Evolutionary conservation across 2,329 filamentous ascomycete species (phyloP).

Genomic region (Pseudodiploospora longispora): DNA sequence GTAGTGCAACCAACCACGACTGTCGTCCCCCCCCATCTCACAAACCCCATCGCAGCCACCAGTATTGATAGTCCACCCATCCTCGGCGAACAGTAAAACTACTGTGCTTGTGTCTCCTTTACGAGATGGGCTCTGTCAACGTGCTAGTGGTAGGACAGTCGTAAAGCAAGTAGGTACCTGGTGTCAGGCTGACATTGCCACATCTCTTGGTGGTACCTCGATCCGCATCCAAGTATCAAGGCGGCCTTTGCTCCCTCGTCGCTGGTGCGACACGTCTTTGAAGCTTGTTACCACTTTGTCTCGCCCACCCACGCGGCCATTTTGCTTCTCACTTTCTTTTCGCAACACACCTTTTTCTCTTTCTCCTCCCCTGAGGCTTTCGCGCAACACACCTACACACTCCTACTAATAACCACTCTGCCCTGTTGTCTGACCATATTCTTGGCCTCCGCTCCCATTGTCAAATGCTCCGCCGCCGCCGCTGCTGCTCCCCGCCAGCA

Average conservation of each 20-base stretch:
- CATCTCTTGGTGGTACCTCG: no score
- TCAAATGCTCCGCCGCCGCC: background rate
- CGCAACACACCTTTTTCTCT: background rate
- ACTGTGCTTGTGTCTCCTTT: no score
- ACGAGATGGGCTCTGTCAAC: no score
- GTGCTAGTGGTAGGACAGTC: no score
- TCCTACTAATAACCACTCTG: background rate
- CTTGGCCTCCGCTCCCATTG: constrained; percentile 1
- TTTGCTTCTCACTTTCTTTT: background rate
- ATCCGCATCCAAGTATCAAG: no score
- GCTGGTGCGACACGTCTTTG: no score
- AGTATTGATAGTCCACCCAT: background rate
- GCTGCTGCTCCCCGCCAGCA: constrained; percentile 1
- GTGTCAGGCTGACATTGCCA: no score
- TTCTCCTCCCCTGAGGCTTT: background rate
- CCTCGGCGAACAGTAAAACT: no score
- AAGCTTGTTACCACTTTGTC: no score
- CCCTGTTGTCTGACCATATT: constrained; percentile 8
- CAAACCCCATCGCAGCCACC: background rate
- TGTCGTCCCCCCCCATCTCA: constrained; percentile 1
- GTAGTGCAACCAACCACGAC: constrained; percentile 2
- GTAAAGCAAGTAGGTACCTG: no score
- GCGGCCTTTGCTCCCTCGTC: no score
- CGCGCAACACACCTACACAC: background rate
- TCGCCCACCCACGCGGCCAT: no score